Evolutionary conservation across 306 rosid species (phyloP).

Genomic region (Elaeagnus macrophylla): DNA sequence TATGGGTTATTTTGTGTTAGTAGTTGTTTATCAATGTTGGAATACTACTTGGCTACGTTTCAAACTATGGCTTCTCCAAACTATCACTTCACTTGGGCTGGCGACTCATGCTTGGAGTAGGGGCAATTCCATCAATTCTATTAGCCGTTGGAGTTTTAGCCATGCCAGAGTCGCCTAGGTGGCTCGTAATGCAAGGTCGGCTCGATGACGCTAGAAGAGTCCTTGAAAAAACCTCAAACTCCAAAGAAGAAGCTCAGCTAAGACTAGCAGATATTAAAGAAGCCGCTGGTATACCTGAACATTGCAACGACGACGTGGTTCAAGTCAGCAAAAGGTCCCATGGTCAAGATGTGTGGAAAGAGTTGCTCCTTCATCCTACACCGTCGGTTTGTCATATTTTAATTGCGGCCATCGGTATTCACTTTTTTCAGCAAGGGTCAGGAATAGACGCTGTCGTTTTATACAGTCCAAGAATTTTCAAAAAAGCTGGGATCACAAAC

Average conservation of each 20-base stretch:
- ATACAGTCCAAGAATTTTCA: conserved; percentile 59
- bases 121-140: conserved; percentile 43
- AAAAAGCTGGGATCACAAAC: conserved; percentile 46
- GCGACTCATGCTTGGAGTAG: conserved; percentile 76
- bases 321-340: conserved; percentile 17
- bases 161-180: conserved; percentile 85
- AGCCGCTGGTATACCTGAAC: conserved; percentile 60
- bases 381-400: conserved; percentile 59
- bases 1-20: neutral
- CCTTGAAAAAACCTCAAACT: conserved; percentile 55
- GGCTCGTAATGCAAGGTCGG: conserved; percentile 85
- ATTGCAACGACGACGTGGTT: conserved; percentile 47
- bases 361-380: conserved; percentile 47
- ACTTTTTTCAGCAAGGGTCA: conserved; percentile 65
- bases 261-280: conserved; percentile 57
- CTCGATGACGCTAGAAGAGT: conserved; percentile 53
- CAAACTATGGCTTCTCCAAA: conserved; percentile 58
- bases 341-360: conserved; percentile 71
- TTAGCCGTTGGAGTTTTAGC: conserved; percentile 42
- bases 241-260: conserved; percentile 40
- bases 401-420: conserved; percentile 47
- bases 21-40: conserved; percentile 65
- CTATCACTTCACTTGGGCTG: conserved; percentile 37
- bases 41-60: conserved; percentile 55
- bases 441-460: conserved; percentile 77